Evolutionary conservation across 768 basidiomycete species (phyloP).

Genomic region (Lentinula edodes): DNA sequence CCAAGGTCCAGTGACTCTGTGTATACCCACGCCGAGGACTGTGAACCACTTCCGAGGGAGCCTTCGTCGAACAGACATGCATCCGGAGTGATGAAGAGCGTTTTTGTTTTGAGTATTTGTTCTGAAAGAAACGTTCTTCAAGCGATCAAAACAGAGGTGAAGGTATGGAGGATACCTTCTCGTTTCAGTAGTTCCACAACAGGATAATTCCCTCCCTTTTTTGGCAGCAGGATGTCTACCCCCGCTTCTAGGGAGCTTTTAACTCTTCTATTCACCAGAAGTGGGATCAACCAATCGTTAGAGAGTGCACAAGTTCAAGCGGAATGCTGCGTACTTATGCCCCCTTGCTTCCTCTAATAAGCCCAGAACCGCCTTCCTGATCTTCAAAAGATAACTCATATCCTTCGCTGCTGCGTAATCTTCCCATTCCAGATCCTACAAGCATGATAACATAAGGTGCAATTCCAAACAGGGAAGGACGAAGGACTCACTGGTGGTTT

Average conservation of each 20-base stretch:
- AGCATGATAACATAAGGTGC: neutral
- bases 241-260: slow-evolving; percentile 75
- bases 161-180: slow-evolving; percentile 31
- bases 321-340: slow-evolving; percentile 50
- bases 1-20: slow-evolving; percentile 34
- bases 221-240: slow-evolving; percentile 55
- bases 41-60: slow-evolving; percentile 25
- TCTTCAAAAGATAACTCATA: slow-evolving; percentile 55
- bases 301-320: neutral
- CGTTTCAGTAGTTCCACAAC: slow-evolving; percentile 29
- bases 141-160: neutral
- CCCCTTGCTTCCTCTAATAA: slow-evolving; percentile 73
- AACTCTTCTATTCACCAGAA: slow-evolving; percentile 43
- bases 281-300: neutral
- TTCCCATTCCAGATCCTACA: slow-evolving; percentile 56
- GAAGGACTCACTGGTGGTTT: slow-evolving; percentile 47
- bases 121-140: slow-evolving; percentile 31
- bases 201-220: slow-evolving; percentile 17
- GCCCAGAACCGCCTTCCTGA: slow-evolving; percentile 57
- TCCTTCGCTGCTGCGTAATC: slow-evolving; percentile 50
- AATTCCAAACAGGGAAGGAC: neutral
- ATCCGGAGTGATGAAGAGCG: slow-evolving; percentile 79
- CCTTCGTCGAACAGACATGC: slow-evolving; percentile 46
- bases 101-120: slow-evolving; percentile 56
- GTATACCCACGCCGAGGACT: slow-evolving; percentile 46